A percentile compares a stretch with the other conserved stretches of the same genome.
Evolutionary conservation across 1,284 basidiomycete genomes (phyloP).

Genomic region (Sphagnurus paluster): DNA sequence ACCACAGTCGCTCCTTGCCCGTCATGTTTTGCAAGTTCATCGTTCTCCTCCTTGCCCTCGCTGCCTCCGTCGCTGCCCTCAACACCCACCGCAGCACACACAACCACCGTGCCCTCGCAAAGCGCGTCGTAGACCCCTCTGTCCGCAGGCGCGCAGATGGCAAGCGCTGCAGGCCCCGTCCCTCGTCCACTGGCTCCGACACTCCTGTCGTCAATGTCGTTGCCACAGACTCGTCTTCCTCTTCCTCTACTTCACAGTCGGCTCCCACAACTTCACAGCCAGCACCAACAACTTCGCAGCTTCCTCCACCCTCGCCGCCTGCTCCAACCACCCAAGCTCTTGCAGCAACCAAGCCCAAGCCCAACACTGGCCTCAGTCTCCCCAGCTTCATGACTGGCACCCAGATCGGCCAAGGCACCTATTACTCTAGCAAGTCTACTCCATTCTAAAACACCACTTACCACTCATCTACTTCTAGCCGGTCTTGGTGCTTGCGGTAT

Average conservation of each 20-base stretch:
- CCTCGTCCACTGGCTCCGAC: conserved; percentile 13
- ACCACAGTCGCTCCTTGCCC: conserved; percentile 21
- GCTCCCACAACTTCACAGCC: conserved; percentile 4
- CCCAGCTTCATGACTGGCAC: conserved; percentile 44
- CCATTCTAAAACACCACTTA: background rate
- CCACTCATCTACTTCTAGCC: conserved; percentile 25
- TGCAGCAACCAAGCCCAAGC: conserved; percentile 14
- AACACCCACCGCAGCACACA: conserved; percentile 41
- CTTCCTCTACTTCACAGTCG: no score
- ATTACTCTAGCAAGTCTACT: conserved; percentile 40
- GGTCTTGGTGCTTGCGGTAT: conserved; percentile 75
- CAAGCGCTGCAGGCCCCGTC: conserved; percentile 43
- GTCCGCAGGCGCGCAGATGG: conserved; percentile 36
- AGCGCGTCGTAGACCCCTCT: conserved; percentile 28
- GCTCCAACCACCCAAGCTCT: conserved; percentile 15
- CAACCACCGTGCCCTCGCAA: conserved; percentile 39
- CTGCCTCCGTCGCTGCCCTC: conserved; percentile 44
- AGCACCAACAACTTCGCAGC: conserved; percentile 17
- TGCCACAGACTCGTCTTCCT: conserved; percentile 2
- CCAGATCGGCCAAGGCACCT: conserved; percentile 59
- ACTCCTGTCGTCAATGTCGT: conserved; percentile 16
- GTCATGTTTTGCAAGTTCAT: conserved; percentile 48
- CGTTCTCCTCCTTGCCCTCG: conserved; percentile 46
- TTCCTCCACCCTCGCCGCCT: conserved; percentile 13
- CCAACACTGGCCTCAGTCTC: conserved; percentile 17